Conservation (phyloP, 352 stramenopile genomes). For the Pythium oligandrum region DNA sequence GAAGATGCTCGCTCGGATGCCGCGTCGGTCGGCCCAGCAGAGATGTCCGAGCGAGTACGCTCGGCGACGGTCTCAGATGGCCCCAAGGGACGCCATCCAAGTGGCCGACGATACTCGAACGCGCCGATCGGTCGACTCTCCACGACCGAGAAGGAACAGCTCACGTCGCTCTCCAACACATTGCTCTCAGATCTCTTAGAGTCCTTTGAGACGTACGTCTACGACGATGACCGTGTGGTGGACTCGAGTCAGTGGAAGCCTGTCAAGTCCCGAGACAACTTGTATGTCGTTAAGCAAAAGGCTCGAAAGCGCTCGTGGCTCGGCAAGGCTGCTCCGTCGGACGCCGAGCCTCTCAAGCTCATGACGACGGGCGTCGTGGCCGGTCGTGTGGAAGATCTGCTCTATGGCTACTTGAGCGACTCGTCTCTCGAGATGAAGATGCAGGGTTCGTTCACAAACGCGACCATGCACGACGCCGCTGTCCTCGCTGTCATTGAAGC, state of each 20-base stretch:
- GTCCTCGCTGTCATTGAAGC: slow-evolving; percentile 36
- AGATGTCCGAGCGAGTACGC: no score
- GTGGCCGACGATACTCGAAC: neutral
- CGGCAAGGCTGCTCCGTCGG: neutral
- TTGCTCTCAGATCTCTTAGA: slow-evolving; percentile 34
- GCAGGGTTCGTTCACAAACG: slow-evolving; percentile 36
- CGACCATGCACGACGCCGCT: slow-evolving; percentile 35
- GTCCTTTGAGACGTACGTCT: slow-evolving; percentile 29
- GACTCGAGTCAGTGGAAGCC: slow-evolving; percentile 58
- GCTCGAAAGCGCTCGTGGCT: slow-evolving; percentile 13
- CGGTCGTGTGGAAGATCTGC: slow-evolving; percentile 50
- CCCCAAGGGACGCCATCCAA: neutral
- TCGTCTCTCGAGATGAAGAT: slow-evolving; percentile 58
- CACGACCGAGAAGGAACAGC: slow-evolving; percentile 41
- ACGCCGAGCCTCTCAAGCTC: slow-evolving; percentile 13
- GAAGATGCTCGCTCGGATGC: no score
- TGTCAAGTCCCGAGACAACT: slow-evolving; percentile 58
- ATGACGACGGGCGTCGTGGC: slow-evolving; percentile 20
- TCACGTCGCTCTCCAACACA: slow-evolving; percentile 28
- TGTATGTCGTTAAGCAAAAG: slow-evolving; percentile 46
- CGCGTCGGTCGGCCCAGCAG: no score
- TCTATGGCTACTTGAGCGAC: slow-evolving; percentile 51
- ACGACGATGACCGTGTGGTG: slow-evolving; percentile 16
- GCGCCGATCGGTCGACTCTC: slow-evolving; percentile 25
- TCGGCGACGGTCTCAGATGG: no score